Evolutionary conservation across 768 basidiomycete species (phyloP).

Genomic region (Punctularia strigosozonata): DNA sequence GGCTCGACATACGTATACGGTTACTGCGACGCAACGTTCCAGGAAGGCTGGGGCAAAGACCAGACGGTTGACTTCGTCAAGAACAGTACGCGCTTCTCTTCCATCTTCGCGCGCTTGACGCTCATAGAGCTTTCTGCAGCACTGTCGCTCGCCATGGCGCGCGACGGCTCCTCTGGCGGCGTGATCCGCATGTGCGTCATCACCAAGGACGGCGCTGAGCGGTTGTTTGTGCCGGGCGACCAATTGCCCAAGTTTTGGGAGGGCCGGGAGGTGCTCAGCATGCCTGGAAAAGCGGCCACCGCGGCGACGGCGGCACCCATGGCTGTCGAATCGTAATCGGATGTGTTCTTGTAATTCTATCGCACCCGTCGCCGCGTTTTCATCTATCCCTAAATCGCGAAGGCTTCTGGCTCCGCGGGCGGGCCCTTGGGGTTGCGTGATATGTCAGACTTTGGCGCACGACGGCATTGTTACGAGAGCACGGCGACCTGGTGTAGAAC

Average conservation of each 20-base stretch:
- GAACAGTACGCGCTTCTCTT: conserved; percentile 59
- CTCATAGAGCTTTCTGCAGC: conserved; percentile 33
- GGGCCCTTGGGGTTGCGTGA: no score
- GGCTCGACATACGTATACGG: conserved; percentile 98
- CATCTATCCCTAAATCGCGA: no score
- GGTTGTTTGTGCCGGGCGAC: conserved; percentile 86
- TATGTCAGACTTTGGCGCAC: no score
- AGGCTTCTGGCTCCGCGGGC: no score
- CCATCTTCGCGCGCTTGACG: background rate
- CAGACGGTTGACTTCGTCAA: conserved; percentile 91
- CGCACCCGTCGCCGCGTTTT: no score
- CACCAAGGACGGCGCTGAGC: conserved; percentile 83
- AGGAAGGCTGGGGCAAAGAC: conserved; percentile 83
- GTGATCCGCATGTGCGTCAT: conserved; percentile 97
- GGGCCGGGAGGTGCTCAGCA: conserved; percentile 59
- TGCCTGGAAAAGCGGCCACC: conserved; percentile 11
- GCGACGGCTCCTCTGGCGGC: conserved; percentile 97
- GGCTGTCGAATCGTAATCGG: conserved; percentile 26
- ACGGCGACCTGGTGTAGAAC: no score
- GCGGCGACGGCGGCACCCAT: conserved; percentile 25
- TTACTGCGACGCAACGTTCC: conserved; percentile 97
- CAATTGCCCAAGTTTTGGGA: conserved; percentile 87
- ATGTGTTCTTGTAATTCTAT: no score
- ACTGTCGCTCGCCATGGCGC: conserved; percentile 88
- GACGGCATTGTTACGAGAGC: no score